Evolutionary conservation across 192 early-diverging fungal genomes (phyloP).

Genomic region (Spinellus fusiger): DNA sequence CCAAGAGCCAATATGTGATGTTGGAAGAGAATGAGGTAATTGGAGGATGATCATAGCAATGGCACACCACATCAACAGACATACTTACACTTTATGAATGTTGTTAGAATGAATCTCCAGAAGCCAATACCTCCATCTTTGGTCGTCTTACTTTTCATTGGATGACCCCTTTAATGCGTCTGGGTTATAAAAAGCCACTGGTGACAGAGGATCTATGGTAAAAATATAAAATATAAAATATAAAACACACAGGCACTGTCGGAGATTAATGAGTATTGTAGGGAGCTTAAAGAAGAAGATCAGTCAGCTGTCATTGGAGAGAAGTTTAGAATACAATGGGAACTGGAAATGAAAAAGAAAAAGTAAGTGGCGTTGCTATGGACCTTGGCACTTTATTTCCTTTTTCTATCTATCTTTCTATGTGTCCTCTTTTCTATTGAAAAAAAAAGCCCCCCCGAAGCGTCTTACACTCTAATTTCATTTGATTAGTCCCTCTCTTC

Average conservation of each 20-base stretch:
- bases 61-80: background rate
- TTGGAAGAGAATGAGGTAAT: conserved; percentile 31
- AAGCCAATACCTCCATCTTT: conserved; percentile 79
- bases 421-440: too few relatives aligned
- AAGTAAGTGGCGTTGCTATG: conserved; percentile 13
- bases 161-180: conserved; percentile 83
- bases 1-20: conserved; percentile 26
- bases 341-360: conserved; percentile 52
- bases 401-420: too few relatives aligned
- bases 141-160: conserved; percentile 80
- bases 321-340: conserved; percentile 63
- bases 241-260: background rate
- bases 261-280: background rate
- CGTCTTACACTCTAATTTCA: background rate
- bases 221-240: background rate
- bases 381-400: background rate
- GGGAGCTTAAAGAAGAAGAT: conserved; percentile 54
- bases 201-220: conserved; percentile 66
- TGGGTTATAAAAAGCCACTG: conserved; percentile 71
- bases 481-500: conserved; percentile 57
- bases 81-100: background rate
- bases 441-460: too few relatives aligned
- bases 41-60: background rate
- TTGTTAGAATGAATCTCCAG: conserved; percentile 48
- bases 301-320: conserved; percentile 50